Conservation (phyloP, 2,329 filamentous ascomycete genomes). For the Graphiopsis chlorocephala region DNA sequence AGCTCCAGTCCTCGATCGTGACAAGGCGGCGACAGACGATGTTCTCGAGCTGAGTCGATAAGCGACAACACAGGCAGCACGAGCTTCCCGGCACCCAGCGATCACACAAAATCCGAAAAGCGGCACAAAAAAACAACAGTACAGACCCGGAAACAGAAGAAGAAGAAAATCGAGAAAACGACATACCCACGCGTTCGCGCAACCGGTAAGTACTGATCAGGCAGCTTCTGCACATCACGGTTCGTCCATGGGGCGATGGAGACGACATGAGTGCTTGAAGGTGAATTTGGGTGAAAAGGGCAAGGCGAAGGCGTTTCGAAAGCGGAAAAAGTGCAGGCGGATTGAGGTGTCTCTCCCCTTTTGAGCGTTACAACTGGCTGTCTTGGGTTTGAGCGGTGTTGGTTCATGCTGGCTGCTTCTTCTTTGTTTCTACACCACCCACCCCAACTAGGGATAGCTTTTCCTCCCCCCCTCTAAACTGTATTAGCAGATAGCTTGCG, state of each 20-base stretch:
- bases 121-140: not conserved
- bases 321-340: not conserved
- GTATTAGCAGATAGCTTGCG: conserved; percentile 3
- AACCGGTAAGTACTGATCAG: not conserved
- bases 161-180: not conserved
- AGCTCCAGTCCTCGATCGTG: not conserved
- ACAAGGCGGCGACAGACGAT: not conserved
- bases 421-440: not conserved
- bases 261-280: not conserved
- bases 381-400: not conserved
- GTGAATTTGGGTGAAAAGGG: too few species aligned
- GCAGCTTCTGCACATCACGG: not conserved
- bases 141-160: not conserved
- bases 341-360: not conserved
- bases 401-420: not conserved
- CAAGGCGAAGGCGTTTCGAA: not conserved
- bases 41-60: not conserved
- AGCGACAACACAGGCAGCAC: not conserved
- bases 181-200: not conserved
- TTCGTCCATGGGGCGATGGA: not conserved
- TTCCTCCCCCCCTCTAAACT: not conserved
- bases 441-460: not conserved
- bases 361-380: not conserved
- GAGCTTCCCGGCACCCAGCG: not conserved
- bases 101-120: not conserved